Conservation (phyloP, 192 early-diverging fungal species). For the Linnemannia exigua region DNA sequence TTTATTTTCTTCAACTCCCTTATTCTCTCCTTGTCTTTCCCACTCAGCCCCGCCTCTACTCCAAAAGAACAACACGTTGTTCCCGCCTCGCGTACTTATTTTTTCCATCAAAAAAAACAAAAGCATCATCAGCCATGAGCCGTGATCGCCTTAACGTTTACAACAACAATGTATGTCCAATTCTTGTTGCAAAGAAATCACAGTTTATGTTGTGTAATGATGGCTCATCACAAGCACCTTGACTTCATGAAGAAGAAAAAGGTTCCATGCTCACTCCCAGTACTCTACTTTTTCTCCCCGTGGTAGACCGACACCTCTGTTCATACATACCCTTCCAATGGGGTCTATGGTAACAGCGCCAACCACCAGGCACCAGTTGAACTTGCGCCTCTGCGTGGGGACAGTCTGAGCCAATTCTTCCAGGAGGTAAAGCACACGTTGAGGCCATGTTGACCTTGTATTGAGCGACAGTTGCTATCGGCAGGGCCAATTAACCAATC, state of each 20-base stretch:
- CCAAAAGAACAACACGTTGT: neutral
- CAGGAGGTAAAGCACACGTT: constrained; percentile 29
- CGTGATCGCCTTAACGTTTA: constrained; percentile 54
- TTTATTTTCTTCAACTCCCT: neutral
- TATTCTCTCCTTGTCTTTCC: neutral
- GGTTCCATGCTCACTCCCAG: neutral
- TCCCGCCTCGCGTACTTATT: neutral
- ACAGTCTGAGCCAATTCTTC: constrained; percentile 44
- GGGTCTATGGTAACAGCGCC: constrained; percentile 2
- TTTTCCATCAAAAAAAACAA: neutral
- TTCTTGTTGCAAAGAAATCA: neutral
- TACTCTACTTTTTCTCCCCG: neutral
- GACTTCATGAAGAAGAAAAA: neutral
- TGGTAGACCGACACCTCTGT: constrained; percentile 8
- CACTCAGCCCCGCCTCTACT: neutral
- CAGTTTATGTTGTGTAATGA: neutral
- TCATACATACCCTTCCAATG: constrained; percentile 10
- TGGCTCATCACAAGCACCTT: neutral
- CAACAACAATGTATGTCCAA: constrained; percentile 35
- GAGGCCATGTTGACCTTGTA: neutral
- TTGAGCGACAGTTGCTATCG: neutral
- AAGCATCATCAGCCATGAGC: constrained; percentile 19
- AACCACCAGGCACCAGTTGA: constrained; percentile 33
- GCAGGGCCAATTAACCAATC: neutral
- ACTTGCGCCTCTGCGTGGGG: constrained; percentile 41